These are phyloP conservation scores for Aureobasidium sp. DNA, from an alignment of 2,329 filamentous ascomycete genomes.

Conservation along the genomic window DNA sequence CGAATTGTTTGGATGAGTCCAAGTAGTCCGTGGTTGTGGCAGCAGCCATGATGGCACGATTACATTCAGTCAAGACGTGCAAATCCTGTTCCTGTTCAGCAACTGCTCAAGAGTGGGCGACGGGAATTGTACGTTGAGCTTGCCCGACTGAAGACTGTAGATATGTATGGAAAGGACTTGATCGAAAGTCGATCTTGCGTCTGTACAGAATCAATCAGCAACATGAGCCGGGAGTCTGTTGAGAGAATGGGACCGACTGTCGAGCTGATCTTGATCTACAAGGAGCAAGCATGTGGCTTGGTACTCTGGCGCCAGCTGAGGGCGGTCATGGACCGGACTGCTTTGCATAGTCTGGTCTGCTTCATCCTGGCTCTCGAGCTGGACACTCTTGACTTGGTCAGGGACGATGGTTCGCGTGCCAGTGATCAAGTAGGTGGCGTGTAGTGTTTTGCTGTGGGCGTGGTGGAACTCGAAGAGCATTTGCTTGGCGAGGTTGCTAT, in stretches of 20 bases:
- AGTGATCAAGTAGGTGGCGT: conserved; percentile 86
- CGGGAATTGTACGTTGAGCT: conserved; percentile 44
- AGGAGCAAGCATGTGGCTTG: conserved; percentile 53
- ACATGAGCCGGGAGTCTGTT: background rate
- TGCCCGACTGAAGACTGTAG: conserved; percentile 72
- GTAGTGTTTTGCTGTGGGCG: conserved; percentile 69
- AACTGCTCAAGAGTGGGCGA: no score
- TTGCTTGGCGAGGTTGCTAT: conserved; percentile 83
- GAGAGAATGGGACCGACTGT: conserved; percentile 44
- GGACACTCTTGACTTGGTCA: conserved; percentile 29
- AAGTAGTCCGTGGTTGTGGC: conserved; percentile 53
- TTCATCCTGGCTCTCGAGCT: conserved; percentile 43
- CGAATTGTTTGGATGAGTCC: conserved; percentile 56
- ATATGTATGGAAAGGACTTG: conserved; percentile 74
- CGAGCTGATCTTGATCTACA: conserved; percentile 64
- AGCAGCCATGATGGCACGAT: conserved; percentile 54
- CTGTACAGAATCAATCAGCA: background rate
- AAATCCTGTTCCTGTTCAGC: conserved; percentile 36
- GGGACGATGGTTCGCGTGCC: conserved; percentile 49
- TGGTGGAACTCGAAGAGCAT: conserved; percentile 84
- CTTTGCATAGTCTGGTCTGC: conserved; percentile 62
- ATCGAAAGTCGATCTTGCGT: conserved; percentile 60
- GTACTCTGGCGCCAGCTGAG: background rate
- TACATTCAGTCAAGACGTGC: conserved; percentile 63
- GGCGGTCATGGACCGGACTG: conserved; percentile 54